These are phyloP conservation scores for Musa acuminata DNA, from an alignment of 176 grass and related monocot genomes.

Conservation along the genomic window DNA sequence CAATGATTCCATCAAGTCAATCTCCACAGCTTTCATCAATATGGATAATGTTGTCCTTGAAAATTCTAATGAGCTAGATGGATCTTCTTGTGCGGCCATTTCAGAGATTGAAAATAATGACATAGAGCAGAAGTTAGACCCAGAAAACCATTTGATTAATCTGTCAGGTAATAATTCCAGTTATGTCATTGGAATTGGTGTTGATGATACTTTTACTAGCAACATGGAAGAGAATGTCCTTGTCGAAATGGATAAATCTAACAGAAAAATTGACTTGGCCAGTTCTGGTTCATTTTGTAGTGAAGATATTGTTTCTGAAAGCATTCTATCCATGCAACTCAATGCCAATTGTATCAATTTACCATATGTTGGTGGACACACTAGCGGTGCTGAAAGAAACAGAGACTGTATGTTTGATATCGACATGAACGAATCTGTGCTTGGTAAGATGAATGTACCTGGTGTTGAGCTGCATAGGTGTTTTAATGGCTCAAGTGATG, in stretches of 20 bases:
- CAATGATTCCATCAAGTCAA: slow-evolving; percentile 5
- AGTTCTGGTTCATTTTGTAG: slow-evolving; percentile 19
- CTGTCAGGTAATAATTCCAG: slow-evolving; percentile 27
- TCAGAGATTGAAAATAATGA: slow-evolving; percentile 33
- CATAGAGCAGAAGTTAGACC: slow-evolving; percentile 22
- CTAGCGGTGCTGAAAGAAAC: slow-evolving; percentile 32
- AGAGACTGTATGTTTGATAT: slow-evolving; percentile 61
- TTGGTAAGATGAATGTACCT: slow-evolving; percentile 40
- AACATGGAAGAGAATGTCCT: slow-evolving; percentile 24
- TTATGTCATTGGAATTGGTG: slow-evolving; percentile 21
- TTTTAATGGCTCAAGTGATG: slow-evolving; percentile 27
- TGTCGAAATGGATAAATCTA: slow-evolving; percentile 32
- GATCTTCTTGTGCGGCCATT: slow-evolving; percentile 18
- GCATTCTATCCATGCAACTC: slow-evolving; percentile 26
- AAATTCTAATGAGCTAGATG: slow-evolving; percentile 7
- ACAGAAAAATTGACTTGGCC: slow-evolving; percentile 20
- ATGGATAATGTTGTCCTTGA: slow-evolving; percentile 3
- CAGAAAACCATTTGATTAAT: slow-evolving; percentile 10
- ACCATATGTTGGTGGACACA: slow-evolving; percentile 33
- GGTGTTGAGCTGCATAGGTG: slow-evolving; percentile 34
- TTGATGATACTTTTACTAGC: slow-evolving; percentile 20
- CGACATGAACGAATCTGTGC: slow-evolving; percentile 46
- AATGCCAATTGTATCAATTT: slow-evolving; percentile 25
- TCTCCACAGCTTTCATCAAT: slow-evolving; percentile 26
- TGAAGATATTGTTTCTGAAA: slow-evolving; percentile 21